Percentiles rank a stretch among this genome's conserved stretches.
These are phyloP conservation scores for Falciphora oryzae DNA, from an alignment of 2,329 filamentous ascomycete species.

Conservation along the genomic window DNA sequence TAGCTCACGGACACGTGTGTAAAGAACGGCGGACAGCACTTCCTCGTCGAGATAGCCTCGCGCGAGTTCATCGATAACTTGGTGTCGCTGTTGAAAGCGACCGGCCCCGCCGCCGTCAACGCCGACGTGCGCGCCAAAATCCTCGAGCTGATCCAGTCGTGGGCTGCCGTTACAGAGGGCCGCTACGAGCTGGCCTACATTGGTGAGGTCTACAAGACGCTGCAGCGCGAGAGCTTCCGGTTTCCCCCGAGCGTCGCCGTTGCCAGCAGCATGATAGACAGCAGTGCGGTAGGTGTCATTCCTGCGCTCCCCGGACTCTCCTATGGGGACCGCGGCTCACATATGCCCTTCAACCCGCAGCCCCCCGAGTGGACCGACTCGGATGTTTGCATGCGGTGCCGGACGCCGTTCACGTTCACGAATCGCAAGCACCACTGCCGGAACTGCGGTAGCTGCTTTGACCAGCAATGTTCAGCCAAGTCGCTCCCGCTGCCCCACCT, in stretches of 20 bases:
- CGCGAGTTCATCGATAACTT: conserved; percentile 98
- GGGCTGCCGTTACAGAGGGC: conserved; percentile 84
- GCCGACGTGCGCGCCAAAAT: conserved; percentile 84
- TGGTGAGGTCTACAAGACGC: conserved; percentile 73
- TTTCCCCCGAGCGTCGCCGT: conserved; percentile 86
- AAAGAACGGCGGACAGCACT: conserved; percentile 95
- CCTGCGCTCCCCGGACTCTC: not conserved
- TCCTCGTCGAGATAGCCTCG: conserved; percentile 90
- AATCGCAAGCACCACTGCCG: conserved; percentile 98
- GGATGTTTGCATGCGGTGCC: conserved; percentile 97
- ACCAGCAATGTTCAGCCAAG: conserved; percentile 90
- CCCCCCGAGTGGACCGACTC: conserved; percentile 97
- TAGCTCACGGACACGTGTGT: conserved; percentile 95
- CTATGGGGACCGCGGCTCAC: not conserved
- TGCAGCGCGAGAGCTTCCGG: conserved; percentile 79
- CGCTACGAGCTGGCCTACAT: conserved; percentile 81
- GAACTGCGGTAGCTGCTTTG: conserved; percentile 97
- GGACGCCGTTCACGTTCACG: conserved; percentile 92
- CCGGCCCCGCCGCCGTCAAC: conserved; percentile 69
- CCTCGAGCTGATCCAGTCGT: conserved; percentile 86
- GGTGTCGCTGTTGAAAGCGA: conserved; percentile 79
- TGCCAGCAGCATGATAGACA: conserved; percentile 96
- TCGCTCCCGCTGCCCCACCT: conserved; percentile 82
- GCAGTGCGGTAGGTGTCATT: conserved; percentile 68
- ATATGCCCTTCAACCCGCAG: conserved; percentile 33